phyloP scores from a whole-genome alignment of 495 filamentous ascomycete genomes.

The Clohesyomyces aquaticus region DNA sequence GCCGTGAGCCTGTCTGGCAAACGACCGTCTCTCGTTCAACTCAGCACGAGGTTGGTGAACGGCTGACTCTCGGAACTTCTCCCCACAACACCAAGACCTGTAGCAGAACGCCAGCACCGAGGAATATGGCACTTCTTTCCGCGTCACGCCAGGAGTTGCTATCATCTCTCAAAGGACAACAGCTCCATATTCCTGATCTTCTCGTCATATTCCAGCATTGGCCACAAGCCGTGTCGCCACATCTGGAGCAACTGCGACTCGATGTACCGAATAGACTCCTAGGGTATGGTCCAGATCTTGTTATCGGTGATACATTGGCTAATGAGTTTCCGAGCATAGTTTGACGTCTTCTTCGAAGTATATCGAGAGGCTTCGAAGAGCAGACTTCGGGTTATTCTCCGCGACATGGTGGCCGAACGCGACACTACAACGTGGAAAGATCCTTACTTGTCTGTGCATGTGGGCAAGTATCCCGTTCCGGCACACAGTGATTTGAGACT shows the following conservation, averaged over 20 bases:
- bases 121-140: constrained; percentile 6
- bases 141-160: constrained; percentile 9
- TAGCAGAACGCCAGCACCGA: too few relatives aligned
- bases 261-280: constrained; percentile 14
- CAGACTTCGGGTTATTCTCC: constrained; percentile 10
- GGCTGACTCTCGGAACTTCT: too few relatives aligned
- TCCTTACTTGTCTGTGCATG: constrained; percentile 37
- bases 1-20: too few relatives aligned
- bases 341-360: constrained; percentile 12
- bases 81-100: too few relatives aligned
- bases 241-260: constrained; percentile 9
- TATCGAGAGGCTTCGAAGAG: not conserved
- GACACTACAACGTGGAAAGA: constrained; percentile 9
- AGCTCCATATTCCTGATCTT: constrained; percentile 19
- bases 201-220: constrained; percentile 21
- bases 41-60: too few relatives aligned
- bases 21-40: too few relatives aligned
- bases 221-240: constrained; percentile 11
- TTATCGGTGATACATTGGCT: not conserved
- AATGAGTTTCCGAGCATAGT: not conserved
- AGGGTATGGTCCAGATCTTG: not conserved
- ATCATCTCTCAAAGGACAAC: constrained; percentile 17
- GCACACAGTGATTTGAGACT: not conserved
- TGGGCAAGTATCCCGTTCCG: constrained; percentile 32
- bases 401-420: constrained; percentile 14